Base-by-base conservation (phyloP, 495 filamentous ascomycete species). In the Daldinia vernicosa region DNA sequence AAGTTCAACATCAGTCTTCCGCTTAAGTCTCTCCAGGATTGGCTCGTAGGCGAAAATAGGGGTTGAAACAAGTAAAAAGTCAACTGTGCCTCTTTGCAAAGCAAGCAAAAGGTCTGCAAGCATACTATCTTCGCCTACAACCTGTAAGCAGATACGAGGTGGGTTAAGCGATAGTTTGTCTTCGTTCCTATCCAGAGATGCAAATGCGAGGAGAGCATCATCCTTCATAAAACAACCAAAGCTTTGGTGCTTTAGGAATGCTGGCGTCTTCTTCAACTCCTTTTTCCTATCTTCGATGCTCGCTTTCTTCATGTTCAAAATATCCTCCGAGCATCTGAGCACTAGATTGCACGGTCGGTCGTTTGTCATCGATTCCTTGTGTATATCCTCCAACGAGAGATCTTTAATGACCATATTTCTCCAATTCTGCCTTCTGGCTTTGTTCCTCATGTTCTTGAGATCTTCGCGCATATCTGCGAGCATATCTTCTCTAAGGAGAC, bases 401-500 rank as follows among this genome's bases (percentile, higher is more conserved):
- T 69, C 26, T 11, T 69, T 66, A n/a, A 81, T 75, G 22, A 70
- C n/a, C 30, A 67, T 28, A n/a, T 65, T 67, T 39, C 37, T 76
- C 57, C 76, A 78, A 32, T 57, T 52, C 62, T 76, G 50, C 45
- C 73, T 79, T 60, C 83, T 85, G 57, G 82, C 88, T 47, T 55
- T 68, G 0, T 78, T 82, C 4, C 19, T 68, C 3, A 82, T 82
- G 22, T 82, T 75, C 54, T 87, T 84, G 0, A 90, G 50, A 43
- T 89, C 90, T 14, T 90, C 86, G 0, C 89, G 84, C 8, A 94
- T 77, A 58, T 90, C 90, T 0, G 80, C 84, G 0, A 93, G 77
- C 86, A 94, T 89, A 63, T 95, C 92, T 67, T 95, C 91, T 4
- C 92, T 80, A 2, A 93, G 78, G 1, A 95, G 85, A 0, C 92